These are phyloP conservation scores for Exophiala spinifera DNA, from an alignment of 2,329 filamentous ascomycete genomes.

Conservation along the genomic window DNA sequence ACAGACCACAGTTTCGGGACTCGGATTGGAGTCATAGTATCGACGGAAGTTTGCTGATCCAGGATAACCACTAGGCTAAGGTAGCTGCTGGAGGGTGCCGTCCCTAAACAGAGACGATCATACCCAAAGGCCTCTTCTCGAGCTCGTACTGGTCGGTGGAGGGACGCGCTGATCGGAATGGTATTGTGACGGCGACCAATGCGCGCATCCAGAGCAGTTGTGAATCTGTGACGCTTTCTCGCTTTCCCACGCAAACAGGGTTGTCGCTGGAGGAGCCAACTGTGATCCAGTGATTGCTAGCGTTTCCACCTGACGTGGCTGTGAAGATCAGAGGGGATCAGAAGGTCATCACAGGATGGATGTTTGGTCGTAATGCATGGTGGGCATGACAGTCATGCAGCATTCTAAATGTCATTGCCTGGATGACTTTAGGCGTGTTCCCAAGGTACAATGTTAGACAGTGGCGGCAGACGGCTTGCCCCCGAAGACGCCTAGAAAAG, in stretches of 20 bases:
- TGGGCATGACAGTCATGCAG: neutral
- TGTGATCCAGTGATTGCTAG: conserved; percentile 8
- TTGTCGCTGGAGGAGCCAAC: conserved; percentile 2
- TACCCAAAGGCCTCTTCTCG: neutral
- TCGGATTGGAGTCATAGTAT: neutral
- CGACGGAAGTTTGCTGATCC: conserved; percentile 1
- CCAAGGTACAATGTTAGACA: no score
- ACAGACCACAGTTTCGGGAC: neutral
- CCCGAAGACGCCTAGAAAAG: neutral
- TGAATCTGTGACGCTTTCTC: conserved; percentile 10
- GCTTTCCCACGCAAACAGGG: conserved; percentile 8
- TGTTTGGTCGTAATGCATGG: no score
- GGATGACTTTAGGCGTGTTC: no score
- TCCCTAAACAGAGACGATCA: neutral
- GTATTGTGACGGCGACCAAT: conserved; percentile 18
- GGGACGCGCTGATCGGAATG: conserved; percentile 11
- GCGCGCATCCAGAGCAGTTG: conserved; percentile 19
- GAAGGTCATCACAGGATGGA: no score
- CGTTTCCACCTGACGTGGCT: neutral
- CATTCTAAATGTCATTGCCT: neutral
- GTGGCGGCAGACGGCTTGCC: neutral
- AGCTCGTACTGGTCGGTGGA: conserved; percentile 12
- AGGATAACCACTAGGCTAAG: neutral
- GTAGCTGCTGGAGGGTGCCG: neutral
- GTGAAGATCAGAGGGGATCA: neutral